phyloP scores from a whole-genome alignment of 768 basidiomycete species.

The Cyclocybe aegerita region DNA sequence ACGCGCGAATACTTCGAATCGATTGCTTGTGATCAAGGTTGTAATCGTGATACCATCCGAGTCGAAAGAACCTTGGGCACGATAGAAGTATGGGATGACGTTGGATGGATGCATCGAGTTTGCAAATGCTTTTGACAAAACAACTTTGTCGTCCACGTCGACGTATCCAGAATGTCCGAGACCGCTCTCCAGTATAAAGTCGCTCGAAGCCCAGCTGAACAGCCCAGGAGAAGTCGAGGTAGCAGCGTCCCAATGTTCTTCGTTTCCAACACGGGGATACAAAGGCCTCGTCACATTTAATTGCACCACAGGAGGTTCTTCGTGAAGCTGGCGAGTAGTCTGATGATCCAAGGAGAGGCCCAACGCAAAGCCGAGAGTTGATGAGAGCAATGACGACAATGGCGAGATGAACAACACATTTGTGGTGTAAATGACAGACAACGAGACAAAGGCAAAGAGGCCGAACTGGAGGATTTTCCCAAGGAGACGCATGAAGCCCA shows the following conservation, averaged over 20 bases:
- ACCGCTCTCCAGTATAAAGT: constrained; percentile 30
- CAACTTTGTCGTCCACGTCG: constrained; percentile 44
- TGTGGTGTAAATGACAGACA: constrained; percentile 46
- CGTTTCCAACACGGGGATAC: constrained; percentile 2
- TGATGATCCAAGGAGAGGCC: constrained; percentile 3
- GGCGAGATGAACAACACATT: constrained; percentile 35
- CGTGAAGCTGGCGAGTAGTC: no score
- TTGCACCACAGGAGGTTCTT: no score
- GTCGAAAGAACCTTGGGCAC: constrained; percentile 55
- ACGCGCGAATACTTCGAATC: constrained; percentile 69
- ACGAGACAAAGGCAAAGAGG: constrained; percentile 31
- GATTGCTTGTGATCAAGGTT: constrained; percentile 78
- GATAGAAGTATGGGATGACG: constrained; percentile 81
- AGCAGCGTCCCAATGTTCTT: neutral
- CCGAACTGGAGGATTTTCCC: constrained; percentile 21
- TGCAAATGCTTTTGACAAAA: constrained; percentile 71
- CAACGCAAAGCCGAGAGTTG: constrained; percentile 19
- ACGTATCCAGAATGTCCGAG: constrained; percentile 31
- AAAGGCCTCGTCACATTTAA: neutral
- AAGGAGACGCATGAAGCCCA: constrained; percentile 11
- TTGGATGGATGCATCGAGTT: constrained; percentile 70
- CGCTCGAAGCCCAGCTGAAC: constrained; percentile 20
- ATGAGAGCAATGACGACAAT: constrained; percentile 25
- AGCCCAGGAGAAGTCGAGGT: constrained; percentile 24
- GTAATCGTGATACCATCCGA: constrained; percentile 79